A percentile compares a stretch with the other conserved stretches of the same genome.
Evolutionary conservation across 2,329 filamentous ascomycete genomes (phyloP).

Genomic region (Pestalotiopsis sp.): DNA sequence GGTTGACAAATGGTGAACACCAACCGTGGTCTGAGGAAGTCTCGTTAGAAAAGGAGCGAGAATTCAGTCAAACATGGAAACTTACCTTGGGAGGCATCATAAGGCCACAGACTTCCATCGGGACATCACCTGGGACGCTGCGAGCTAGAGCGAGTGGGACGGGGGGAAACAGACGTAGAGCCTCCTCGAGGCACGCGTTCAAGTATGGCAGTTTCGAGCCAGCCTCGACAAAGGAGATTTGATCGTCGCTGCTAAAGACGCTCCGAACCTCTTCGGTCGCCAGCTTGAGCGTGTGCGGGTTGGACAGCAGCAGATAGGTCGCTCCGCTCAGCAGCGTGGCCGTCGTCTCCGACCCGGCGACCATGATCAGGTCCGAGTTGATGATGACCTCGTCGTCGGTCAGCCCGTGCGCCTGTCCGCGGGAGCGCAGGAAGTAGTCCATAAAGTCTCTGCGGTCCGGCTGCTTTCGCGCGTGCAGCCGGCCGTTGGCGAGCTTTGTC

Average conservation of each 20-base stretch:
- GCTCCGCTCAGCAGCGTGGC: conserved; percentile 15
- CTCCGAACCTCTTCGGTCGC: conserved; percentile 24
- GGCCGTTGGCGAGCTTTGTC: conserved; percentile 21
- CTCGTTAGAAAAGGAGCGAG: not conserved
- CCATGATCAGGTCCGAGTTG: conserved; percentile 28
- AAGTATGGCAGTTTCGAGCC: conserved; percentile 17
- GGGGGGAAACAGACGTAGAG: conserved; percentile 16
- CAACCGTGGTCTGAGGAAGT: conserved; percentile 18
- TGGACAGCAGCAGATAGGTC: conserved; percentile 27
- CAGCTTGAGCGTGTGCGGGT: conserved; percentile 21
- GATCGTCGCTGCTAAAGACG: conserved; percentile 20
- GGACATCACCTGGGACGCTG: conserved; percentile 20
- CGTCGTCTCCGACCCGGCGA: conserved; percentile 10
- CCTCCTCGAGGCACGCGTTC: conserved; percentile 14
- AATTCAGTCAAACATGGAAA: not conserved
- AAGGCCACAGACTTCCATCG: conserved; percentile 22
- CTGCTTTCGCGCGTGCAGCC: conserved; percentile 25
- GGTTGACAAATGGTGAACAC: conserved; percentile 26
- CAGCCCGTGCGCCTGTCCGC: conserved; percentile 29
- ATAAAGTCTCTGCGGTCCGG: conserved; percentile 21
- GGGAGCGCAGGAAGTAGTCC: conserved; percentile 26
- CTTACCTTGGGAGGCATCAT: conserved; percentile 25
- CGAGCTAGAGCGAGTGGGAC: conserved; percentile 19
- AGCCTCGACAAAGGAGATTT: conserved; percentile 17
- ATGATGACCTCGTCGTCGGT: conserved; percentile 31